Base-by-base conservation (phyloP, 352 stramenopile genomes). In the Globisporangium sylvaticum region DNA sequence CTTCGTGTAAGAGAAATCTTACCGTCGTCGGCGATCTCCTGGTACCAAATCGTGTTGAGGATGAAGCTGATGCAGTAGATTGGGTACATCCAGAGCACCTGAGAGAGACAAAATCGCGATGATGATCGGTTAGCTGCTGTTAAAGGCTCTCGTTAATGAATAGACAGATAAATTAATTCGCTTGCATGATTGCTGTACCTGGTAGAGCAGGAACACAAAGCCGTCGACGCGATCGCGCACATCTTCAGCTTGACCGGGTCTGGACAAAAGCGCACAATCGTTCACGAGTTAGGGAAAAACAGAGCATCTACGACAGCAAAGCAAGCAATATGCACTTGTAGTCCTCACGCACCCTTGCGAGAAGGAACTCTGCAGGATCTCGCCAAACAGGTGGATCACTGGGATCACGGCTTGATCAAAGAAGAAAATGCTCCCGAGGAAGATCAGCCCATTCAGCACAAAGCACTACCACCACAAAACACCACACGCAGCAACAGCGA, bases 11-110 rank as follows among this genome's bases (percentile, higher is more conserved):
- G 37, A 12, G n/a, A 56, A n/a, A 64, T 20, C 31, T 53, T 62
- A 95, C 88, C 88, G 67, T 96, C 87, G 56, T 96, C 88, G 1
- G 88, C 88, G 58, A 96, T 94, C 73, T 96, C 88, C 77, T 96
- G 88, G 73, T 96, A 96, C 88, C 88, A 96, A 76, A 96, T 96
- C 18, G 88, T 94, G 70, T 96, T 96, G 65, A 96, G 72, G 67
- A 96, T 96, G 72, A 96, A 96, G 74, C 88, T 96, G 72, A 96
- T 93, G 76, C 84, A 94, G 77, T 96, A 96, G 71, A 96, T 96
- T 52, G 88, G 88, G 68, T 96, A 96, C 87, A 96, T 96, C 88
- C 88, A 96, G 31, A 96, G 69, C 62, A 85, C 81, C 80, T 90
- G 64, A 18, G 22, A 27, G 24, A 37, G n/a, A 5, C n/a, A n/a